These are phyloP conservation scores for Cryptosporidium tyzzeri DNA, from an alignment of 169 alveolate genomes.

Conservation along the genomic window DNA sequence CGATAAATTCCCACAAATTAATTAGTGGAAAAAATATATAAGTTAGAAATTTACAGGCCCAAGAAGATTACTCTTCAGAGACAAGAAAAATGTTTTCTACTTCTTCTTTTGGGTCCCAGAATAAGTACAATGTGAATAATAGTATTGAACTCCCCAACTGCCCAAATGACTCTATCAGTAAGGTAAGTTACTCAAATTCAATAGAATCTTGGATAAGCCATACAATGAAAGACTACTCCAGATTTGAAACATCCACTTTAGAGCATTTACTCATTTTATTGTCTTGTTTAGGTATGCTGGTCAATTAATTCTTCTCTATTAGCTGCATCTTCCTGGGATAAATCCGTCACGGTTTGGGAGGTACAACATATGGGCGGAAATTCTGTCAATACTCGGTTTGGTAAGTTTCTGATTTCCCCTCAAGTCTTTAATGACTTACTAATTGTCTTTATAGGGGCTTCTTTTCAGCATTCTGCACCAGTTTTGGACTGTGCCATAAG, in stretches of 20 bases:
- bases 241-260: not conserved
- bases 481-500: constrained; percentile 80
- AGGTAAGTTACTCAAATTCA: constrained; percentile 22
- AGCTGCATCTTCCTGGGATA: constrained; percentile 79
- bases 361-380: constrained; percentile 77
- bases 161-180: constrained; percentile 70
- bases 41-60: not conserved
- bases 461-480: constrained; percentile 81
- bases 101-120: constrained; percentile 65
- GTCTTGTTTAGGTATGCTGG: constrained; percentile 67
- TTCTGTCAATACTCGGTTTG: constrained; percentile 72
- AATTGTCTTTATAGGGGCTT: constrained; percentile 8
- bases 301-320: constrained; percentile 72
- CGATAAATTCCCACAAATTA: constrained; percentile 2
- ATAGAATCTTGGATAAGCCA: not conserved
- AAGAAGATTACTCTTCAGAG: not conserved
- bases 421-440: not conserved
- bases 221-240: not conserved
- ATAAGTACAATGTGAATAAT: constrained; percentile 62
- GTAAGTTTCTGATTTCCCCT: constrained; percentile 13
- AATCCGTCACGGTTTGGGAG: constrained; percentile 76
- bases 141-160: constrained; percentile 68
- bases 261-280: not conserved
- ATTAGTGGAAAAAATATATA: not conserved
- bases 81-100: constrained; percentile 49